A percentile compares a stretch with the other conserved stretches of the same genome.
These are phyloP conservation scores for Xylariales sp. DNA, from an alignment of 2,329 filamentous ascomycete species.

Conservation along the genomic window DNA sequence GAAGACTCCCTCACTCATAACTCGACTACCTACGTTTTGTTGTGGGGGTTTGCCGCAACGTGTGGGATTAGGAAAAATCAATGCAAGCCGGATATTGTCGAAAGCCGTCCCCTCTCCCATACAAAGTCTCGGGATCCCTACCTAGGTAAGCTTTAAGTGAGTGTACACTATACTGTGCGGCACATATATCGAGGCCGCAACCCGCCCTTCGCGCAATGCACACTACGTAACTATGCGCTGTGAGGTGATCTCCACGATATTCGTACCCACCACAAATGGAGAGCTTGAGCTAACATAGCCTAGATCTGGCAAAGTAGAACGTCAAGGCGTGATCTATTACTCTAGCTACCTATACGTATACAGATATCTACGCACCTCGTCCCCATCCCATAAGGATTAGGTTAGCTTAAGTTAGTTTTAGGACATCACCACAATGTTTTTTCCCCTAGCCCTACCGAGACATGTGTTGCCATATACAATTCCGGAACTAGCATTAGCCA, in stretches of 20 bases:
- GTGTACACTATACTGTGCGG: background rate
- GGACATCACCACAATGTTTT: background rate
- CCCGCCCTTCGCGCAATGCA: background rate
- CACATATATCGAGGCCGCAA: slow-evolving; percentile 10
- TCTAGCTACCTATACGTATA: background rate
- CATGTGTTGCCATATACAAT: background rate
- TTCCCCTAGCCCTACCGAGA: background rate
- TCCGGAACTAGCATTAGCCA: background rate
- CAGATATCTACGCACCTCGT: background rate
- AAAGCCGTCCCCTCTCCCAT: background rate
- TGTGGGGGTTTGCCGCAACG: too few relatives aligned
- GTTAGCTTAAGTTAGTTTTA: background rate
- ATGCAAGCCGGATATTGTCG: background rate
- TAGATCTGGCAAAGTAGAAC: background rate
- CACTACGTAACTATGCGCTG: slow-evolving; percentile 25
- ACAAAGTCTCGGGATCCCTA: slow-evolving; percentile 1
- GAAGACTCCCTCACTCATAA: background rate
- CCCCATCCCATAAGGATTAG: background rate
- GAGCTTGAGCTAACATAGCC: background rate
- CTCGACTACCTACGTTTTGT: background rate
- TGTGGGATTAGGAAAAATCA: background rate
- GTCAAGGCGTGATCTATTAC: background rate
- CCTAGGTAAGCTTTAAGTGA: slow-evolving; percentile 7
- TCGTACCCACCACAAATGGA: background rate
- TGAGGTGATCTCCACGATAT: slow-evolving; percentile 11